Base-by-base conservation (phyloP, 176 grass and related monocot genomes). In the Oryza longistaminata region DNA sequence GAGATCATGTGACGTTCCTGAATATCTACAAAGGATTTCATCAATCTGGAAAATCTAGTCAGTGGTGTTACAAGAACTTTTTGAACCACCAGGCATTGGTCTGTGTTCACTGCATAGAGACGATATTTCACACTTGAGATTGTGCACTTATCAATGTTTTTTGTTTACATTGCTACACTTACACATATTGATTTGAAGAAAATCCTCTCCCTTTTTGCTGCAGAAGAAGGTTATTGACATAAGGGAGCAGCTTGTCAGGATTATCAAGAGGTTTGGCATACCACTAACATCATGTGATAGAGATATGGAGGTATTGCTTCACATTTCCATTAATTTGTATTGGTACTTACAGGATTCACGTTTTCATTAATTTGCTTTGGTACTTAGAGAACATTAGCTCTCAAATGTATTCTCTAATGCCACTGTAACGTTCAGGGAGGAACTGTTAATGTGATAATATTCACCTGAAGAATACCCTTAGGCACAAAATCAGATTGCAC, bases 61-160 rank as follows among this genome's bases (percentile, higher is more conserved):
- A 98, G 70, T 98, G 96, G 96, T 98, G 96, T 81, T 98, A 98
- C 87, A 92, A 88, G 77, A 98, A 98, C 85, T 98, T 90, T 65
- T 74, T 98, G 84, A 98, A 95, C 80, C 90, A 95, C 82, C 96
- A 98, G 74, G 89, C 96, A 83, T 88, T 98, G 93, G 96, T 98
- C 35, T 39, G 90, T 89, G 49, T 88, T 68, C 43, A 31, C 64
- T 76, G 80, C 44, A 80, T 72, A 52, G 64, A 21, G 35, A 48
- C 5, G 3, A 64, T 82, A n/a, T 5, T 70, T 77, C 65, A 53
- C 19, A 40, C 34, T 78, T 78, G 50, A n/a, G 10, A 66, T 79
- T 84, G 9, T 72, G 33, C 1, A 2, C 73, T 72, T 84, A 86
- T 70, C 61, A 7, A 52, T 75, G 52, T 77, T 19, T 16, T 76